These are phyloP conservation scores for Russula sp. DNA, from an alignment of 768 basidiomycete genomes.

Conservation along the genomic window DNA sequence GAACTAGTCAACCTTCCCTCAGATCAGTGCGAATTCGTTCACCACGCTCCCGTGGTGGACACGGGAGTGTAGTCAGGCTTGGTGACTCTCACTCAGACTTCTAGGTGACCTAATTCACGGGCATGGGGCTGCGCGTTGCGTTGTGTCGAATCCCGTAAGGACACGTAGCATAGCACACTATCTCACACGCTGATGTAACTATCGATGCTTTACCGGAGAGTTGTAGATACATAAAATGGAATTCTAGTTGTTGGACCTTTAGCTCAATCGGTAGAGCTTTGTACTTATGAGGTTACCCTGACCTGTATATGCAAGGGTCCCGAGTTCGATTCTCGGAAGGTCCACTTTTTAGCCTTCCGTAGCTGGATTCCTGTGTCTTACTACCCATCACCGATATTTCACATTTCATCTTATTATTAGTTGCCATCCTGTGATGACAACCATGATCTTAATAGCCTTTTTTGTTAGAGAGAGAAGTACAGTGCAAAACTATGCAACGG, in stretches of 20 bases:
- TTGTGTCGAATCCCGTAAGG: background rate
- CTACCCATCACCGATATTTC: too few relatives aligned
- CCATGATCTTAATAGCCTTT: too few relatives aligned
- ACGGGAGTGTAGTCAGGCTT: background rate
- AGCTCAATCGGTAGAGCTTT: slow-evolving; percentile 59
- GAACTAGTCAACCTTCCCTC: background rate
- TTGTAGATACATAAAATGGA: background rate
- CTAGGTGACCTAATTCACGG: background rate
- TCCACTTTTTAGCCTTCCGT: slow-evolving; percentile 34
- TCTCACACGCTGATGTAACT: background rate
- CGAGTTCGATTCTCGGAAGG: slow-evolving; percentile 58
- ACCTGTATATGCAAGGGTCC: slow-evolving; percentile 48
- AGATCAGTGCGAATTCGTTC: background rate
- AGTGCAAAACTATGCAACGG: background rate
- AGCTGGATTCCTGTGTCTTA: too few relatives aligned
- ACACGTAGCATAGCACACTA: background rate
- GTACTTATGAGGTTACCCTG: slow-evolving; percentile 50
- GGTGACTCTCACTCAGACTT: background rate
- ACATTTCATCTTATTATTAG: too few relatives aligned
- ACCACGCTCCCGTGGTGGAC: background rate
- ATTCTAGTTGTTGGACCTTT: slow-evolving; percentile 35
- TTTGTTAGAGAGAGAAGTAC: background rate
- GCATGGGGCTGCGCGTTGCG: background rate
- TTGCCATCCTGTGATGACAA: too few relatives aligned
- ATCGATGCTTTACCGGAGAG: background rate